Evolutionary conservation across 208 protist species (phyloP).

Genomic region (Leishmania major): DNA sequence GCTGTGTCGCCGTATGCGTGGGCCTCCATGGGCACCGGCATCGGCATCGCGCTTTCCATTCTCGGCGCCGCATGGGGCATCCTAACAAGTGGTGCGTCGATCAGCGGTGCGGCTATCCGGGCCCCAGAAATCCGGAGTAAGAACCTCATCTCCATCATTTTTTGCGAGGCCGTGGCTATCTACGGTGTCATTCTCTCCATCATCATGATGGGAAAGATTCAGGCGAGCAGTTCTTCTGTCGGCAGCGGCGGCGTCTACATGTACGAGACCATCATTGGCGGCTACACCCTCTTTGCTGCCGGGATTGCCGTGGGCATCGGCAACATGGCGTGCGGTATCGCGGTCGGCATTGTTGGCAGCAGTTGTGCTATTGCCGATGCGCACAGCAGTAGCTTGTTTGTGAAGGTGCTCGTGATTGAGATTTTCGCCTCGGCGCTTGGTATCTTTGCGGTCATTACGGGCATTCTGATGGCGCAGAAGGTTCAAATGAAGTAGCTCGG

Average conservation of each 20-base stretch:
- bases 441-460: slow-evolving; percentile 98
- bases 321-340: slow-evolving; percentile 96
- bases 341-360: slow-evolving; percentile 96
- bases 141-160: slow-evolving; percentile 97
- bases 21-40: slow-evolving; percentile 77
- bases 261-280: slow-evolving; percentile 54
- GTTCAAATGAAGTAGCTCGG: slow-evolving; percentile 65
- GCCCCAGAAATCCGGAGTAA: slow-evolving; percentile 92
- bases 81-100: slow-evolving; percentile 83
- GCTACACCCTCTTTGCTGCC: slow-evolving; percentile 95
- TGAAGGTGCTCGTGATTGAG: slow-evolving; percentile 98
- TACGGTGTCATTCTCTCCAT: slow-evolving; percentile 99
- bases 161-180: slow-evolving; percentile 99
- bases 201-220: slow-evolving; percentile 96
- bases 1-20: slow-evolving; percentile 78
- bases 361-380: slow-evolving; percentile 97
- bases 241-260: slow-evolving; percentile 44
- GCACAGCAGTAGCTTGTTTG: slow-evolving; percentile 93
- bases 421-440: slow-evolving; percentile 98
- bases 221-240: slow-evolving; percentile 54
- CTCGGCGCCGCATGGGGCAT: slow-evolving; percentile 91
- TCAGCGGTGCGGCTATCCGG: slow-evolving; percentile 88
- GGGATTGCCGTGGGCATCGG: slow-evolving; percentile 95
- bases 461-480: slow-evolving; percentile 94
- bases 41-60: slow-evolving; percentile 87